A percentile compares a stretch with the other conserved stretches of the same genome.
Conservation (phyloP, 352 stramenopile species). For the Pythium utonaiense region DNA sequence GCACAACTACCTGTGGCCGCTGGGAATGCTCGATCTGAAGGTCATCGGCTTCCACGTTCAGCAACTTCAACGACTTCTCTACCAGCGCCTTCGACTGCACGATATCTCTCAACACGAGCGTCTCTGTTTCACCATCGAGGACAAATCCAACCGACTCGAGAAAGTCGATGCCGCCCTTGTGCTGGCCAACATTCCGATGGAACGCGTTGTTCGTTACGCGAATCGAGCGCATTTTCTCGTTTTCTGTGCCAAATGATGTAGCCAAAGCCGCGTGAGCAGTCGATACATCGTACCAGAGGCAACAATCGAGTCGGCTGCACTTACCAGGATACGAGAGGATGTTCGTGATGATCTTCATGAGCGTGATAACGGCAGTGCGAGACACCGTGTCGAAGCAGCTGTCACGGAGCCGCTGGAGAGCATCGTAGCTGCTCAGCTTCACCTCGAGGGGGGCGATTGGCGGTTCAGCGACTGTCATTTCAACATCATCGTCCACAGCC, state of each 20-base stretch:
- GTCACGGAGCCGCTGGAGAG: constrained; percentile 69
- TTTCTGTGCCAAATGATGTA: constrained; percentile 35
- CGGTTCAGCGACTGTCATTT: constrained; percentile 32
- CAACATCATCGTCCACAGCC: constrained; percentile 30
- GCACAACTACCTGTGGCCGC: constrained; percentile 45
- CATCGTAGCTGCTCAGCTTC: constrained; percentile 47
- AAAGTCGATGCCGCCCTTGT: constrained; percentile 73
- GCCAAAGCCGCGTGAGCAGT: not conserved
- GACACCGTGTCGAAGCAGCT: constrained; percentile 76
- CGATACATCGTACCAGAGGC: not conserved
- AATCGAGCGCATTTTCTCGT: constrained; percentile 82
- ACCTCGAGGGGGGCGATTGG: not conserved
- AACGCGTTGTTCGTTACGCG: constrained; percentile 76
- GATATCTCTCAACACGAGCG: constrained; percentile 33
- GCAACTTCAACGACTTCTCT: constrained; percentile 46
- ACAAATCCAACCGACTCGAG: constrained; percentile 62
- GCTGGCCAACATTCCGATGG: constrained; percentile 55
- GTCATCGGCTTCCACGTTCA: constrained; percentile 78
- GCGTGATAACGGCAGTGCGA: constrained; percentile 46
- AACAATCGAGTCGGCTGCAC: too few relatives aligned
- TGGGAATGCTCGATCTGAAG: constrained; percentile 47
- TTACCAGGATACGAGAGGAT: constrained; percentile 77
- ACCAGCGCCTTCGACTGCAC: constrained; percentile 30
- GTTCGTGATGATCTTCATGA: constrained; percentile 88
- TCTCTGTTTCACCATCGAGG: constrained; percentile 44